Base-by-base conservation (phyloP, 192 early-diverging fungal genomes). In the Coemansia sp. region DNA sequence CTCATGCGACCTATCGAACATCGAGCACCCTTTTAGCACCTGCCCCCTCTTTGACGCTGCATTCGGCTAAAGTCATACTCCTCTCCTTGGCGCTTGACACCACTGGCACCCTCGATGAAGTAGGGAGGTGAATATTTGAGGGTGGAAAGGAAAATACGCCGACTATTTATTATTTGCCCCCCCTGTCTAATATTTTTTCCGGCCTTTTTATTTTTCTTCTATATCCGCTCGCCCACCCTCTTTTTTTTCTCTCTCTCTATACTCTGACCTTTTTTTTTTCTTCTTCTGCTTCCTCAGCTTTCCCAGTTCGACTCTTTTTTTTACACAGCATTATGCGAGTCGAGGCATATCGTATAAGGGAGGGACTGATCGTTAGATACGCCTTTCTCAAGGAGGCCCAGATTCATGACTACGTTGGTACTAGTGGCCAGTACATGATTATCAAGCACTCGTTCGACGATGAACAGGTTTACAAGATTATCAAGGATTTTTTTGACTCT, bases 111-210 rank as follows among this genome's bases (percentile, higher is more conserved):
- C 44, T 18, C 18, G 16, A 18, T 15, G 13, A 47, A 15, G 6
- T 38, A 38, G 36, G 36, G 36, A 38, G 6, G 9, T 27, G 36
- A 6, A 38, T 1, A 38, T 38, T 38, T 36, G 34, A 36, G 34
- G 34, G 36, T 38, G 36, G 36, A 38, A 38, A 9, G 36, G 36
- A 6, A 38, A 38, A 38, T 38, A 38, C 36, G 6, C 36, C 36
- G 36, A 38, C 36, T 38, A 38, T 49, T 43, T 66, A 66, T 40
- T 66, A 52, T 15, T 71, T 40, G 20, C 60, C 47, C 15, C 5
- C 43, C 43, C 54, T 47, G n/a, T 2, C 43, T 1, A 38, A 38
- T 38, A 38, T 9, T 38, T 38, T 38, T 38, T 38, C 36, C 36
- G 36, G 36, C 36, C 36, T 38, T 38, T 38, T 9, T 38, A 15